Evolutionary conservation across 148 eudicot species (phyloP), one percentile per base, ranked within the genome.

Genomic region (Spergularia marina): DNA sequence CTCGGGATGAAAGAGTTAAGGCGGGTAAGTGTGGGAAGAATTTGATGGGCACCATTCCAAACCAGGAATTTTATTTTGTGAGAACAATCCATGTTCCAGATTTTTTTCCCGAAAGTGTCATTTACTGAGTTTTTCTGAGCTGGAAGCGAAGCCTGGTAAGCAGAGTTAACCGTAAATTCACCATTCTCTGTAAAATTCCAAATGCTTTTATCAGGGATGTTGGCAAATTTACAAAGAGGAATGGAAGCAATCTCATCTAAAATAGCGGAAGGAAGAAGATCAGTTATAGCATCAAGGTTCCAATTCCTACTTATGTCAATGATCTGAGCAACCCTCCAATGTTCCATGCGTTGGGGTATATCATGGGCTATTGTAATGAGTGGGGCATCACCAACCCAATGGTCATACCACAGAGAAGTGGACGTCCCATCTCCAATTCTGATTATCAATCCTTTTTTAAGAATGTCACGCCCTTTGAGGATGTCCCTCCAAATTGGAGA

Each of bases 351-450:
- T 1, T 11, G 6, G 5, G 59, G 57, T 20, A 53, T 23, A 0
- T 1, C 0, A 0, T 9, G 1, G 0, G 0, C 10, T 0, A 0
- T 0, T 25, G 1, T 1, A 1, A 4, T 1, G 23, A 53, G 2
- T 5, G 53, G 12, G 1, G 4, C 7, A 5, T 1, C 15, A 1
- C 68, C 52, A 3, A 40, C n/a, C 39, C 56, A 51, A 4, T 51
- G 0, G 7, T 51, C 12, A 12, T 3, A 52, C 57, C 72, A 69
- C 0, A 70, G 40, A 2, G 60, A 70, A 8, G 73, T 70, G 3
- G 8, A 14, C 2, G 7, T 1, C 1, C 73, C 73, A 53, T 53
- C 10, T 7, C 60, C 58, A 53, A 70, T 53, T 4, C n/a, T 15
- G 0, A 23, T 17, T 0, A 13, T 25, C 3, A 69, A 2, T 1